These are phyloP conservation scores for Phaffomyces thermotolerans DNA, from an alignment of 805 yeast genomes.

Conservation along the genomic window DNA sequence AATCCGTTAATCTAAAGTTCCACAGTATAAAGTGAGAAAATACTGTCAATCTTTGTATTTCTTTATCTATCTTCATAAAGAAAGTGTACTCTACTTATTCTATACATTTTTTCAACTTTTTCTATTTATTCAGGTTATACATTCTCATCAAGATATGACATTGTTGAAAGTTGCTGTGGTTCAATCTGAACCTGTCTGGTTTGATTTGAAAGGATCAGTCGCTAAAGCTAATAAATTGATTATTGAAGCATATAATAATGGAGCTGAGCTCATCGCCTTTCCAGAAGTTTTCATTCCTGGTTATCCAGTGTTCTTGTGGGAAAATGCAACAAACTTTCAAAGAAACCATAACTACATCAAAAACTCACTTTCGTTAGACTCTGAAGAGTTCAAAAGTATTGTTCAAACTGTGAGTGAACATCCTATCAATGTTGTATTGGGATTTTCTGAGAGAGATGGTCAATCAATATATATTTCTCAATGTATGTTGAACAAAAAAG, in stretches of 20 bases:
- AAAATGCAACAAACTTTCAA: neutral
- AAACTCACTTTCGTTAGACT: neutral
- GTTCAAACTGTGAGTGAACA: neutral
- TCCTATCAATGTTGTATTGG: neutral
- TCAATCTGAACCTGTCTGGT: slow-evolving; percentile 17
- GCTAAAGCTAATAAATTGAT: slow-evolving; percentile 9
- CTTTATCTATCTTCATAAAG: too few species aligned
- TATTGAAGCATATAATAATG: slow-evolving; percentile 13
- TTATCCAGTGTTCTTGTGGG: neutral
- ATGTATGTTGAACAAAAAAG: slow-evolving; percentile 5
- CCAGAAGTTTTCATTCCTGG: slow-evolving; percentile 15
- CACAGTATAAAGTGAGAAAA: too few species aligned
- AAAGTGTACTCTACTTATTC: neutral
- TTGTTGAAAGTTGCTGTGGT: slow-evolving; percentile 14
- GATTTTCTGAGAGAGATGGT: neutral
- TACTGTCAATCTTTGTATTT: too few species aligned
- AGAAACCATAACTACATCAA: too few species aligned
- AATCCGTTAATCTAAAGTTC: too few species aligned
- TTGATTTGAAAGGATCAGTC: slow-evolving; percentile 13
- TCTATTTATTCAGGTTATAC: neutral
- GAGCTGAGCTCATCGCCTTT: slow-evolving; percentile 16
- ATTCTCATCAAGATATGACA: neutral
- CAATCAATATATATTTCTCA: neutral
- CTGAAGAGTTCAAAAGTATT: neutral
- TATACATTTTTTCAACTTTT: too few species aligned